Conservation (phyloP, 2,329 filamentous ascomycete species). For the Fusarium aywerte region DNA sequence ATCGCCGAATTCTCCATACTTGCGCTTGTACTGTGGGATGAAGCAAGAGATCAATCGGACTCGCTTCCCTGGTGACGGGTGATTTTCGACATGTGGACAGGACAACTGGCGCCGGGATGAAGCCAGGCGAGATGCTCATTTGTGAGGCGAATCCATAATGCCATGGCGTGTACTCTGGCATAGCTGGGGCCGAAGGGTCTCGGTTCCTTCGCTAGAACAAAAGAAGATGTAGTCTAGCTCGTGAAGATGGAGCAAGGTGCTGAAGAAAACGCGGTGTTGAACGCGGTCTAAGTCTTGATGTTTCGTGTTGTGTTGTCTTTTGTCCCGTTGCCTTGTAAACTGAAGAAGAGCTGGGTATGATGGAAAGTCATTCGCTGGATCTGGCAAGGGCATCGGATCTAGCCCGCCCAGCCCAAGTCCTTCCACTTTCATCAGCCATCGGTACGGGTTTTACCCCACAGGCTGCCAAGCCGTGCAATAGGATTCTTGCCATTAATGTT, state of each 20-base stretch:
- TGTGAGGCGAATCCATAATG: slow-evolving; percentile 28
- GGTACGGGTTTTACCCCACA: slow-evolving; percentile 41
- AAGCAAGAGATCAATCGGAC: slow-evolving; percentile 1
- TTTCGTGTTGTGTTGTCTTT: slow-evolving; percentile 33
- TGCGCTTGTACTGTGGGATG: slow-evolving; percentile 6
- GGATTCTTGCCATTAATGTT: slow-evolving; percentile 41
- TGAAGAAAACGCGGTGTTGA: slow-evolving; percentile 18
- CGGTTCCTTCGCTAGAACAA: slow-evolving; percentile 15
- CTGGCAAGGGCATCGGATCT: slow-evolving; percentile 10
- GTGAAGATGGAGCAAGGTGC: slow-evolving; percentile 18
- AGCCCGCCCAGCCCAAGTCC: slow-evolving; percentile 2
- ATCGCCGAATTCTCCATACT: slow-evolving; percentile 21
- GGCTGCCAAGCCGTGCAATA: slow-evolving; percentile 38
- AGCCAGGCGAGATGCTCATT: slow-evolving; percentile 33
- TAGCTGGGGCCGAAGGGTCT: slow-evolving; percentile 8
- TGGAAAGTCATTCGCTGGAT: slow-evolving; percentile 20
- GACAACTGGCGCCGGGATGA: slow-evolving; percentile 33
- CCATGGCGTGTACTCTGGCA: slow-evolving; percentile 29
- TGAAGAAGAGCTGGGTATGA: neutral
- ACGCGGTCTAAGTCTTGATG: slow-evolving; percentile 15
- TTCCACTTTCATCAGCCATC: slow-evolving; percentile 18
- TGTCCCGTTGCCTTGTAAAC: slow-evolving; percentile 17
- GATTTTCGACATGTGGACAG: slow-evolving; percentile 19
- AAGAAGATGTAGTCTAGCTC: slow-evolving; percentile 8
- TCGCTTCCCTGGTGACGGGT: slow-evolving; percentile 14